phyloP scores from a whole-genome alignment of 1,284 basidiomycete genomes.

The Tilletia setariae region DNA sequence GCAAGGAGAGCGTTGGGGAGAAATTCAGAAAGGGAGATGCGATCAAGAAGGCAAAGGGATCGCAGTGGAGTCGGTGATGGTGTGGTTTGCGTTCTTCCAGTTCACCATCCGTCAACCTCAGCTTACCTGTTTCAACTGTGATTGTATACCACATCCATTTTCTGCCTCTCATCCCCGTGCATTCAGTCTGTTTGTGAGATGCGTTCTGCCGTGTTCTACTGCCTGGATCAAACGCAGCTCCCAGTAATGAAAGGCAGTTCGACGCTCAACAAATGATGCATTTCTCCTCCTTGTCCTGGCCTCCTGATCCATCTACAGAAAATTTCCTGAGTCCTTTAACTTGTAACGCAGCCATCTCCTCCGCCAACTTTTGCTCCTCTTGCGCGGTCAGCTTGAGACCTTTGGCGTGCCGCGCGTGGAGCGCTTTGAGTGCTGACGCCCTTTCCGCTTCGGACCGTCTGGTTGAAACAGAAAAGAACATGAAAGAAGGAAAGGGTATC shows the following conservation, averaged over 20 bases:
- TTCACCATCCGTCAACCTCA: background rate
- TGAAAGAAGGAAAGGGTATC: background rate
- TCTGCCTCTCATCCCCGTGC: background rate
- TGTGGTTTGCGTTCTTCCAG: background rate
- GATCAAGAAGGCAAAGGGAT: background rate
- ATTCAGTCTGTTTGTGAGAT: background rate
- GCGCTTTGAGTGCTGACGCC: conserved; percentile 35
- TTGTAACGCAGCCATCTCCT: conserved; percentile 35
- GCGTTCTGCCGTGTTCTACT: too few species aligned
- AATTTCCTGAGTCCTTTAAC: background rate
- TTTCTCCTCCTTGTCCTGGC: background rate
- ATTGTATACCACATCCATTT: background rate
- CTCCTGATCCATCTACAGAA: background rate
- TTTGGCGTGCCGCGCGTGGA: conserved; percentile 38
- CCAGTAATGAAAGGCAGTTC: background rate
- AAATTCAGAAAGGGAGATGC: background rate
- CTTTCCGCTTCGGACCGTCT: conserved; percentile 40
- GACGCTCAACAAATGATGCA: background rate
- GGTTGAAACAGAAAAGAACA: background rate
- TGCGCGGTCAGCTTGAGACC: conserved; percentile 33
- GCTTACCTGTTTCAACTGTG: background rate
- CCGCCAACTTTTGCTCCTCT: conserved; percentile 38
- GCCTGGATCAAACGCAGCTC: too few species aligned
- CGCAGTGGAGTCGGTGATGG: conserved; percentile 12
- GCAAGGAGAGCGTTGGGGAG: conserved; percentile 8